phyloP scores from a whole-genome alignment of 345 rosid genomes.

The Bruguiera gymnorhiza region DNA sequence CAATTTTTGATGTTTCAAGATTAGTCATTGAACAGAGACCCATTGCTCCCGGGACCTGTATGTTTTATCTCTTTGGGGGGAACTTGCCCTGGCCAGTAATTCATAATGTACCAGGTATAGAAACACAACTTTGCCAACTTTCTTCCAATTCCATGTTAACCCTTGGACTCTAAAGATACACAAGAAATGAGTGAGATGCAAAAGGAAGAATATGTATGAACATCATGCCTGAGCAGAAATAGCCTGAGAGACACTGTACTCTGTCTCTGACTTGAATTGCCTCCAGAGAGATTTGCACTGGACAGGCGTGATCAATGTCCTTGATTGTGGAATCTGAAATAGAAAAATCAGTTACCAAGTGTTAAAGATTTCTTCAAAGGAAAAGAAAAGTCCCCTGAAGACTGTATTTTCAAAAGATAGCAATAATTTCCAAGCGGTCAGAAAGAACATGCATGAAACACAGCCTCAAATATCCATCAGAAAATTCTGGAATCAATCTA shows the following conservation, averaged over 20 bases:
- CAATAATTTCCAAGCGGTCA: too few relatives aligned
- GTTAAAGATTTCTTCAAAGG: background rate
- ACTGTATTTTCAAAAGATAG: background rate
- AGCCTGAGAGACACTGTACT: slow-evolving; percentile 89
- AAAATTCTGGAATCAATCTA: too few relatives aligned
- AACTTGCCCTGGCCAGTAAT: too few relatives aligned
- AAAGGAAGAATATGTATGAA: background rate
- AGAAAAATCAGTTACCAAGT: background rate
- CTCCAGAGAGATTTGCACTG: slow-evolving; percentile 98
- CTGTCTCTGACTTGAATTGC: slow-evolving; percentile 93
- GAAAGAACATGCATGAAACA: too few relatives aligned
- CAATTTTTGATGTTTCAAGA: too few relatives aligned
- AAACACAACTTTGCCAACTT: too few relatives aligned
- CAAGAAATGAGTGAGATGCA: background rate
- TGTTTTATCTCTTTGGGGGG: too few relatives aligned
- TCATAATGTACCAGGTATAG: too few relatives aligned
- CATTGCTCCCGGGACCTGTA: too few relatives aligned
- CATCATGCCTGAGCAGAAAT: slow-evolving; percentile 89
- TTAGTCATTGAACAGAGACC: too few relatives aligned
- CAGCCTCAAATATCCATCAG: too few relatives aligned
- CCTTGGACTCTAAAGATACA: background rate
- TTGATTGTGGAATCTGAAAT: slow-evolving; percentile 62
- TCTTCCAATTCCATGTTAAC: background rate
- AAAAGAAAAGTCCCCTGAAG: background rate
- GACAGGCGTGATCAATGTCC: slow-evolving; percentile 88